phyloP scores from a whole-genome alignment of 139 green algal species.

The Chlamydomonas urium region DNA sequence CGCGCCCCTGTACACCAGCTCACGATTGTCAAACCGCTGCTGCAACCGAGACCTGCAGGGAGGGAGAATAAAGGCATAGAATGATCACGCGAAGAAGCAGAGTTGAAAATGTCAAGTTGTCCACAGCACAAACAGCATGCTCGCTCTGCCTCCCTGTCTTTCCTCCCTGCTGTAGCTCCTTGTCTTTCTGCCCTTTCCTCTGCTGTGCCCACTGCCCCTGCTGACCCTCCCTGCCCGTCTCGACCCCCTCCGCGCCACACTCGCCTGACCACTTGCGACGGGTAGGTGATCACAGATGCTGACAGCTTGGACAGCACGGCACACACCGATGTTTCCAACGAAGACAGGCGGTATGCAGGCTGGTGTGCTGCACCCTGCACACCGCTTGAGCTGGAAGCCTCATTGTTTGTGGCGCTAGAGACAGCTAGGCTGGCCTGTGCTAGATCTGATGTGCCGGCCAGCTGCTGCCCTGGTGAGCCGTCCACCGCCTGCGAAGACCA shows the following conservation, averaged over 20 bases:
- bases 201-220: too few relatives aligned
- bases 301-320: constrained; percentile 82
- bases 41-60: constrained; percentile 84
- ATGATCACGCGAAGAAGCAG: too few relatives aligned
- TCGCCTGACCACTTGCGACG: constrained; percentile 65
- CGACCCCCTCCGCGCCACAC: too few relatives aligned
- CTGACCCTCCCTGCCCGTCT: too few relatives aligned
- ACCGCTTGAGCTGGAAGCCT: background rate
- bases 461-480: background rate
- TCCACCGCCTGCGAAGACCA: background rate
- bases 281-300: constrained; percentile 86
- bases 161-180: too few relatives aligned
- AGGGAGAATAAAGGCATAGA: too few relatives aligned
- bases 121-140: too few relatives aligned
- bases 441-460: too few relatives aligned
- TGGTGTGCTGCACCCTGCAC: background rate
- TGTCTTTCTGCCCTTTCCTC: too few relatives aligned
- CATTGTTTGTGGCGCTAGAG: background rate
- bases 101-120: too few relatives aligned
- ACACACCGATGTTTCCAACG: constrained; percentile 49
- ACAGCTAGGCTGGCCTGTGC: background rate
- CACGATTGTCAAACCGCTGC: constrained; percentile 63
- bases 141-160: too few relatives aligned
- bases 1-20: constrained; percentile 22
- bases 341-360: constrained; percentile 18